A percentile compares a stretch with the other conserved stretches of the same genome.
Evolutionary conservation across 768 basidiomycete species (phyloP).

Genomic region (Agaricus subrufescens): DNA sequence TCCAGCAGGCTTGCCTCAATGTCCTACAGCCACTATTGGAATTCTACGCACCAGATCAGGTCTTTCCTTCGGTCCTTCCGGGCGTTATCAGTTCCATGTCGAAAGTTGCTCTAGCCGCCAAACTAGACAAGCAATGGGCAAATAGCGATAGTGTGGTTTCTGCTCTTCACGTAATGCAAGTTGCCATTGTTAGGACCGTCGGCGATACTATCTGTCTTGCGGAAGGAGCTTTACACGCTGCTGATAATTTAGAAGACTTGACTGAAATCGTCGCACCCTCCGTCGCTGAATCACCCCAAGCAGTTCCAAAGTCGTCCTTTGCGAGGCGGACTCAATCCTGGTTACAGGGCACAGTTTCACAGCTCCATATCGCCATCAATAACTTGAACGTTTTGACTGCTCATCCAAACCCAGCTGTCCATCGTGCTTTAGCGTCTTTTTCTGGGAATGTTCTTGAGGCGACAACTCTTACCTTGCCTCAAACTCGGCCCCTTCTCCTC

Average conservation of each 20-base stretch:
- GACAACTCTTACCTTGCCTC: conserved; percentile 62
- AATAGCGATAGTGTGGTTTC: conserved; percentile 63
- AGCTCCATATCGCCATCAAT: conserved; percentile 80
- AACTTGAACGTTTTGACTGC: conserved; percentile 63
- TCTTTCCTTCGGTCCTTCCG: conserved; percentile 70
- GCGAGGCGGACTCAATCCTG: conserved; percentile 69
- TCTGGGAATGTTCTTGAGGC: conserved; percentile 47
- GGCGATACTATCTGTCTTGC: conserved; percentile 63
- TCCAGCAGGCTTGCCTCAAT: conserved; percentile 63
- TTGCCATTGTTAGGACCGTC: conserved; percentile 50
- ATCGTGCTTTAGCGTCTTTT: conserved; percentile 51
- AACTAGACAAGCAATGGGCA: conserved; percentile 59
- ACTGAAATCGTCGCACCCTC: conserved; percentile 25
- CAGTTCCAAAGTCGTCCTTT: conserved; percentile 29
- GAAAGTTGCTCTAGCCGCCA: conserved; percentile 58
- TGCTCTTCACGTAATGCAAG: conserved; percentile 54
- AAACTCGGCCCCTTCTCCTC: conserved; percentile 61
- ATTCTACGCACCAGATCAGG: conserved; percentile 46
- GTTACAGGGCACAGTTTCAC: conserved; percentile 77
- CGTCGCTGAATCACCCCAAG: conserved; percentile 11
- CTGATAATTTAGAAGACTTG: conserved; percentile 65
- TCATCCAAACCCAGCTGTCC: conserved; percentile 68
- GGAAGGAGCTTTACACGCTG: conserved; percentile 51
- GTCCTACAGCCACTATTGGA: conserved; percentile 53
- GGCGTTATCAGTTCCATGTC: conserved; percentile 78